Percentiles rank a stretch among this genome's conserved stretches.
These are phyloP conservation scores for Ogataea saltuana DNA, from an alignment of 805 yeast genomes.

Conservation along the genomic window DNA sequence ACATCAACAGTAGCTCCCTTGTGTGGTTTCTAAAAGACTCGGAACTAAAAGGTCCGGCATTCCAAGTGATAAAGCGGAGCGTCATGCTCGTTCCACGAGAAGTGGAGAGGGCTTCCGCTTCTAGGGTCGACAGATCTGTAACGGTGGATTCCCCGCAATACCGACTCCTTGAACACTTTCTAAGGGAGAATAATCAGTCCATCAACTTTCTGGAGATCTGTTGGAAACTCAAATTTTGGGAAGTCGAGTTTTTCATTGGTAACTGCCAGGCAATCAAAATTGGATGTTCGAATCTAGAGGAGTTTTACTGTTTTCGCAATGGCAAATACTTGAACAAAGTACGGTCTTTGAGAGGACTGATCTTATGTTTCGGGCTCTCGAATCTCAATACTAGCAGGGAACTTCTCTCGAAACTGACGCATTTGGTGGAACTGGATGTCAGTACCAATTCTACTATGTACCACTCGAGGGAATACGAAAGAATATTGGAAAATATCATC, in stretches of 20 bases:
- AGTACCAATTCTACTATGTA: conserved; percentile 24
- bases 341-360: conserved; percentile 17
- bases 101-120: conserved; percentile 10
- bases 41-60: conserved; percentile 11
- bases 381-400: conserved; percentile 21
- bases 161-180: conserved; percentile 5
- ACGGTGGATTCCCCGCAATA: conserved; percentile 14
- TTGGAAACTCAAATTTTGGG: conserved; percentile 20
- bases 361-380: conserved; percentile 21
- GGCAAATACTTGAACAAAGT: conserved; percentile 19
- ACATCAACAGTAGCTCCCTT: conserved; percentile 8
- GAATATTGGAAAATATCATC: conserved; percentile 20
- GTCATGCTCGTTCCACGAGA: conserved; percentile 15
- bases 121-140: conserved; percentile 11
- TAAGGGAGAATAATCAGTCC: not conserved
- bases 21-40: conserved; percentile 12
- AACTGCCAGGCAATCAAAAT: conserved; percentile 17
- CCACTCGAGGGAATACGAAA: conserved; percentile 21
- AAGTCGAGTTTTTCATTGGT: conserved; percentile 15
- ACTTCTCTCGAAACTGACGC: conserved; percentile 13
- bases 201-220: conserved; percentile 14
- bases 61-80: conserved; percentile 13
- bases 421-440: conserved; percentile 18
- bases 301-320: conserved; percentile 11
- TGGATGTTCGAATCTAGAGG: conserved; percentile 21